Percentiles rank a stretch among this genome's conserved stretches.
phyloP scores from a whole-genome alignment of 306 rosid species.

The Vicia villosa region DNA sequence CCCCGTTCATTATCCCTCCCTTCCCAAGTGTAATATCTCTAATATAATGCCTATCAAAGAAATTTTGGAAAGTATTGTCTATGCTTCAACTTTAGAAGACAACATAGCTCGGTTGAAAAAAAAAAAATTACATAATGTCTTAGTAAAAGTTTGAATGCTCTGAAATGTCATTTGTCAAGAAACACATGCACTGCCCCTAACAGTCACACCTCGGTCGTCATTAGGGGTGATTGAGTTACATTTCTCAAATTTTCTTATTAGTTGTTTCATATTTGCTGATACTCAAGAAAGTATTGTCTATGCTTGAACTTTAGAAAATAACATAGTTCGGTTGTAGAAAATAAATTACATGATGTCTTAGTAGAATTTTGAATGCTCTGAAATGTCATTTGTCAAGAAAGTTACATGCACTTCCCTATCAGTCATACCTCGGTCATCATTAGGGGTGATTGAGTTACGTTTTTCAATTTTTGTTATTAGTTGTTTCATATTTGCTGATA shows the following conservation, averaged over 20 bases:
- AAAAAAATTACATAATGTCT: conserved; percentile 4
- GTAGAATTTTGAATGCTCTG: conserved; percentile 25
- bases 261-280: conserved; percentile 37
- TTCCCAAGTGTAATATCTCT: not conserved
- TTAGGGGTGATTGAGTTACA: conserved; percentile 8
- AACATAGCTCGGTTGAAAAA: not conserved
- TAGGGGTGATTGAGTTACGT: conserved; percentile 5
- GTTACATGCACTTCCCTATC: conserved; percentile 25
- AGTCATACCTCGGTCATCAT: conserved; percentile 16
- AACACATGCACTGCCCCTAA: conserved; percentile 21
- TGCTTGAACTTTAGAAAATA: conserved; percentile 20
- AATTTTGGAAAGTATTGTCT: conserved; percentile 1
- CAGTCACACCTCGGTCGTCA: conserved; percentile 20
- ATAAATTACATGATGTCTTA: conserved; percentile 1
- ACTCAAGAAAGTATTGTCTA: conserved; percentile 10
- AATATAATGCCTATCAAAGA: not conserved
- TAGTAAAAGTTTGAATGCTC: conserved; percentile 19
- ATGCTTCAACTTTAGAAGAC: conserved; percentile 16
- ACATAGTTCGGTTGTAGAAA: not conserved
- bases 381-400: conserved; percentile 21
- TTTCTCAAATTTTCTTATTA: conserved; percentile 25
- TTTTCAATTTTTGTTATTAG: conserved; percentile 28
- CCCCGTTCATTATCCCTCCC: not conserved
- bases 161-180: conserved; percentile 19
- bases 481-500: conserved; percentile 36